Base-by-base conservation (phyloP, 345 rosid genomes). In the Litchi chinensis region DNA sequence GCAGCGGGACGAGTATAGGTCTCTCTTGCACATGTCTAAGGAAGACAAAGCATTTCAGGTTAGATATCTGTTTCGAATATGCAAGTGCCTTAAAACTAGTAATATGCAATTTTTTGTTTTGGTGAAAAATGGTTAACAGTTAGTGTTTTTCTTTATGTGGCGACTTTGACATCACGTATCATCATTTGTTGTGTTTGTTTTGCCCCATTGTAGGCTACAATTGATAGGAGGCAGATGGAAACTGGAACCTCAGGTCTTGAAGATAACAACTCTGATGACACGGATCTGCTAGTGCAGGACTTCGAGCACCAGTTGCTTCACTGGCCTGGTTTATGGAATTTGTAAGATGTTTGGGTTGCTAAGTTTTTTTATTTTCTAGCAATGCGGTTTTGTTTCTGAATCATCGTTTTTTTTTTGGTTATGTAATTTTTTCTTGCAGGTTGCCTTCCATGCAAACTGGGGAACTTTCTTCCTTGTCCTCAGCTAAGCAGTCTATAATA, bases 1-100 rank as follows among this genome's bases (percentile, higher is more conserved):
- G 88, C 95, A 89, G 82, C 88, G 88, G 0, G 93, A 91, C 62
- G 97, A 90, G 68, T 79, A 83, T 54, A 84, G 82, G 75, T 79
- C 92, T 77, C 82, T 79, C 13, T 81, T 83, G 21, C 90, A 86
- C 69, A 59, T 81, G 12, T 66, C 70, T 13, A 87, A 87, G 87
- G 95, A 91, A 76, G 95, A 91, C 63, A 82, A 70, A 81, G 71
- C 83, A 56, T 84, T 86, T 11, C 91, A 80, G 94, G 98, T 93
- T 24, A 81, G 74, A 69, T 37, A 52, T 70, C 71, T 41, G n/a
- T 39, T 54, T 37, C 32, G 13, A 5, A 70, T 60, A 52, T 56
- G 52, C 26, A 40, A 52, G 37, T 65, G 41, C 6, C 37, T 70
- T 1, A n/a, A n/a, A 10, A 9, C 24, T 76, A n/a, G 48, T 15